phyloP scores from a whole-genome alignment of 305 asterid species.

The Fraxinus latifolia region DNA sequence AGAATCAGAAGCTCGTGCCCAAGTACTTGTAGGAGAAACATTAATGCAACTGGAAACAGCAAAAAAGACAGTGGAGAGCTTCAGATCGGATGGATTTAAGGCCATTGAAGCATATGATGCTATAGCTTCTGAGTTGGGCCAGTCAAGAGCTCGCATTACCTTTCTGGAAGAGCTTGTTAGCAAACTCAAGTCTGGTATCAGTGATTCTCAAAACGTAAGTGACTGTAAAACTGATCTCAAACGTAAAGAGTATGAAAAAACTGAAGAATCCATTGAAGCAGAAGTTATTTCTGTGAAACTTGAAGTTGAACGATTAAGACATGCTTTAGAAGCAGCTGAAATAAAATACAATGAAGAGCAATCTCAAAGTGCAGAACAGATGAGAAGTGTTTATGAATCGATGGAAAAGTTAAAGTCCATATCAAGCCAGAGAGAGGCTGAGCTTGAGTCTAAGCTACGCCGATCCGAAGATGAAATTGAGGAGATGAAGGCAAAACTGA shows the following conservation, averaged over 20 bases:
- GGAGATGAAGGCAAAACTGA: slow-evolving; percentile 51
- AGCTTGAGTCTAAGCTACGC: slow-evolving; percentile 51
- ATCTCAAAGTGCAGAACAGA: slow-evolving; percentile 31
- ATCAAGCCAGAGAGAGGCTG: slow-evolving; percentile 50
- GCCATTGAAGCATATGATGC: slow-evolving; percentile 42
- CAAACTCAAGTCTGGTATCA: slow-evolving; percentile 44
- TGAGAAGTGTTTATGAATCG: slow-evolving; percentile 36
- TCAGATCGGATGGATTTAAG: slow-evolving; percentile 49
- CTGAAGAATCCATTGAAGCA: slow-evolving; percentile 20
- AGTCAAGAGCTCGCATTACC: slow-evolving; percentile 52
- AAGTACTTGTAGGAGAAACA: slow-evolving; percentile 51
- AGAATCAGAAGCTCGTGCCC: slow-evolving; percentile 55
- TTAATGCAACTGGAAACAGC: slow-evolving; percentile 65
- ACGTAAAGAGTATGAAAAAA: slow-evolving; percentile 15
- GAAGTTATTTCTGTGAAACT: slow-evolving; percentile 38
- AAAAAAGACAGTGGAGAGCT: slow-evolving; percentile 47
- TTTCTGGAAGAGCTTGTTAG: slow-evolving; percentile 48
- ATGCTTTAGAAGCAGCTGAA: slow-evolving; percentile 47
- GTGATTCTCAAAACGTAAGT: slow-evolving; percentile 17
- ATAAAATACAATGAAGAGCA: slow-evolving; percentile 43
- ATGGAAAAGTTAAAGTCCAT: slow-evolving; percentile 43
- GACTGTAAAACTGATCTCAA: slow-evolving; percentile 9
- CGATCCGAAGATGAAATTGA: slow-evolving; percentile 48
- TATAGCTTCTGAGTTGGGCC: slow-evolving; percentile 50
- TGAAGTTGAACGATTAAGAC: slow-evolving; percentile 41